Base-by-base conservation (phyloP, 1,284 basidiomycete genomes). In the Coniferiporia sulphurascens region DNA sequence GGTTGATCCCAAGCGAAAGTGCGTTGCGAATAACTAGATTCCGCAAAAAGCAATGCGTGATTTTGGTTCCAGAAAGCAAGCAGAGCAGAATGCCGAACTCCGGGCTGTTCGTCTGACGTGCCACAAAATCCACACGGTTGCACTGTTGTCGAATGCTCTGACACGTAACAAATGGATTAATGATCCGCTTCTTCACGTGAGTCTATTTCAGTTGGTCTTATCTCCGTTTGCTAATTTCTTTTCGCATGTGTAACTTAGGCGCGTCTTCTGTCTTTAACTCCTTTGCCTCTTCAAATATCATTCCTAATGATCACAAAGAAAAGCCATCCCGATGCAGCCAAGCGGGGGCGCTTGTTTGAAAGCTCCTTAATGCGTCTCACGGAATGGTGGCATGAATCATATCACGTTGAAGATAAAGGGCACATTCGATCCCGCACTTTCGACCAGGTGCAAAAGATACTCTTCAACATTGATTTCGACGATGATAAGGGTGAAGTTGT, bases 131-230 rank as follows among this genome's bases (percentile, higher is more conserved):
- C 95, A 98, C 67, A 91, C 91, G 1, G 74, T 97, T 4, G 75
- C 83, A 13, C 78, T 98, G 7, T 80, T 98, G 1, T 83, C 84
- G 3, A 92, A 89, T 67, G 87, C 89, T 3, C 75, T 80, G 36
- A 75, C 86, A 13, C 83, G 96, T 49, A 98, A 99, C 71, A 78
- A 76, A 56, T 95, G 91, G 90, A 71, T 94, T 17, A 95, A 93
- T 62, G 91, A 98, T 68, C 74, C 76, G 0, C 74, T 93, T 2
- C 78, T 99, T 10, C 92, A 96, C 67, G 94, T 93, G 59, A 66
- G 80, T 64, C 64, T 71, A 43, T 27, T 41, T 19, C 3, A 34
- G 66, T 52, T 75, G 71, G 12, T 62, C 17, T 60, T 38, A 41
- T 44, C 55, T 45, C 36, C 15, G n/a, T 38, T 15, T 49, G 52